Percentiles rank a stretch among this genome's conserved stretches.
Conservation (phyloP, 495 filamentous ascomycete genomes). For the Glonium stellatum region DNA sequence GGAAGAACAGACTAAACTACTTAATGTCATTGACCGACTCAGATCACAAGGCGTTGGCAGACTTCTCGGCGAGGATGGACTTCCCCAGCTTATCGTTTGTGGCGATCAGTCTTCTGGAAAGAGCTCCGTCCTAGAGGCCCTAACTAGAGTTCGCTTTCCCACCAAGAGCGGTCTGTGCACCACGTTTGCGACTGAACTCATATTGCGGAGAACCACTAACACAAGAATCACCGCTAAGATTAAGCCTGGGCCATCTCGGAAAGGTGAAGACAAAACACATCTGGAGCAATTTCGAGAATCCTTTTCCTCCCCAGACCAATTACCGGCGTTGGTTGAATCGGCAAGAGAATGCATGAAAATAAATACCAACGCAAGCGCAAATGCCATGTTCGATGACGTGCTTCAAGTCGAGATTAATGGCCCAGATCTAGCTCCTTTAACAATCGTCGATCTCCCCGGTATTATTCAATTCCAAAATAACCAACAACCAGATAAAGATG, state of each 20-base stretch:
- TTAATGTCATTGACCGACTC: slow-evolving; percentile 16
- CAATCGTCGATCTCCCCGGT: slow-evolving; percentile 22
- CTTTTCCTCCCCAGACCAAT: slow-evolving; percentile 8
- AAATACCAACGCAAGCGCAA: neutral
- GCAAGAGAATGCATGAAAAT: slow-evolving; percentile 12
- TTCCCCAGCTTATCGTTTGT: slow-evolving; percentile 23
- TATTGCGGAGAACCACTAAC: neutral
- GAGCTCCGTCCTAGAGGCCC: slow-evolving; percentile 18
- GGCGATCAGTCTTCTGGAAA: slow-evolving; percentile 23
- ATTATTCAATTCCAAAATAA: slow-evolving; percentile 9
- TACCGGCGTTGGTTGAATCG: slow-evolving; percentile 11
- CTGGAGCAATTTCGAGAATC: slow-evolving; percentile 9
- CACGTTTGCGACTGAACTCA: slow-evolving; percentile 20
- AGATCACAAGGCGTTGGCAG: slow-evolving; percentile 15
- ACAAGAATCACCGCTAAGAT: slow-evolving; percentile 11
- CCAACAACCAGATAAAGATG: neutral
- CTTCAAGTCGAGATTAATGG: slow-evolving; percentile 16
- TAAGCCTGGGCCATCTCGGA: slow-evolving; percentile 8
- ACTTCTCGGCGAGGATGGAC: slow-evolving; percentile 9
- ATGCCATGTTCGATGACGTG: slow-evolving; percentile 16
- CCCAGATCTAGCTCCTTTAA: slow-evolving; percentile 12
- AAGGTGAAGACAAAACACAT: slow-evolving; percentile 8
- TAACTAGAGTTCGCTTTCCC: slow-evolving; percentile 17
- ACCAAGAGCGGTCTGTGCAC: slow-evolving; percentile 14
- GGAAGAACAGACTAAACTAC: slow-evolving; percentile 4